Evolutionary conservation across 768 basidiomycete genomes (phyloP).

Genomic region (Pleurotus sapidus): DNA sequence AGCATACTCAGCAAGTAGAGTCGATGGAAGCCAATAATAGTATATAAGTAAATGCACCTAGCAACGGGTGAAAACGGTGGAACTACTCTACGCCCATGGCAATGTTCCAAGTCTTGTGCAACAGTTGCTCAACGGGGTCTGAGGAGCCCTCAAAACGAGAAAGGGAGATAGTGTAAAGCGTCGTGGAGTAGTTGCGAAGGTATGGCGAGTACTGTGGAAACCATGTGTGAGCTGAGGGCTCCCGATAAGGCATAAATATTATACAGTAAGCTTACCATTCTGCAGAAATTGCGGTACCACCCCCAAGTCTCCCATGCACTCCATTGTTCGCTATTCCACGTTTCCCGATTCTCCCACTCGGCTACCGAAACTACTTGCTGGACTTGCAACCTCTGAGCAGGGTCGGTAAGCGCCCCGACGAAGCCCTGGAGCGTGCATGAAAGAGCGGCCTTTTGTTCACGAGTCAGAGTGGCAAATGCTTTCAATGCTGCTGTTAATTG

Average conservation of each 20-base stretch:
- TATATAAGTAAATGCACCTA: not conserved
- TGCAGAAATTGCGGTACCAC: constrained; percentile 89
- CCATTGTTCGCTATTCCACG: constrained; percentile 78
- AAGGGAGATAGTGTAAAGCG: constrained; percentile 68
- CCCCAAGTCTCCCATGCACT: constrained; percentile 85
- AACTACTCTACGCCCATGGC: constrained; percentile 43
- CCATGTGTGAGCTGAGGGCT: too few species aligned
- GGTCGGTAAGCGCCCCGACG: constrained; percentile 55
- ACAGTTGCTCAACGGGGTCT: constrained; percentile 53
- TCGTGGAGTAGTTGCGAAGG: constrained; percentile 69
- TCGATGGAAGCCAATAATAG: not conserved
- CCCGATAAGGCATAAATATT: not conserved
- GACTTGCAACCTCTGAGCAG: constrained; percentile 48
- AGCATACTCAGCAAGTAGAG: too few species aligned
- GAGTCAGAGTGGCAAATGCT: constrained; percentile 68
- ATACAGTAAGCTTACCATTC: constrained; percentile 52
- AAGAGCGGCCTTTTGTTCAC: constrained; percentile 74
- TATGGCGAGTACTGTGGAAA: constrained; percentile 70
- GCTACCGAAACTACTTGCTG: constrained; percentile 58
- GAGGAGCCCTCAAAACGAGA: constrained; percentile 54
- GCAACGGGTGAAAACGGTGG: constrained; percentile 25
- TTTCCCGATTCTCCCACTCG: constrained; percentile 67
- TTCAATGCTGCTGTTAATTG: constrained; percentile 71
- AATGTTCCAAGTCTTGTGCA: constrained; percentile 70
- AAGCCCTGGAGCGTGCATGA: constrained; percentile 77